A percentile compares a stretch with the other conserved stretches of the same genome.
Conservation (phyloP, 1,284 basidiomycete genomes). For the Ustilago nuda region DNA sequence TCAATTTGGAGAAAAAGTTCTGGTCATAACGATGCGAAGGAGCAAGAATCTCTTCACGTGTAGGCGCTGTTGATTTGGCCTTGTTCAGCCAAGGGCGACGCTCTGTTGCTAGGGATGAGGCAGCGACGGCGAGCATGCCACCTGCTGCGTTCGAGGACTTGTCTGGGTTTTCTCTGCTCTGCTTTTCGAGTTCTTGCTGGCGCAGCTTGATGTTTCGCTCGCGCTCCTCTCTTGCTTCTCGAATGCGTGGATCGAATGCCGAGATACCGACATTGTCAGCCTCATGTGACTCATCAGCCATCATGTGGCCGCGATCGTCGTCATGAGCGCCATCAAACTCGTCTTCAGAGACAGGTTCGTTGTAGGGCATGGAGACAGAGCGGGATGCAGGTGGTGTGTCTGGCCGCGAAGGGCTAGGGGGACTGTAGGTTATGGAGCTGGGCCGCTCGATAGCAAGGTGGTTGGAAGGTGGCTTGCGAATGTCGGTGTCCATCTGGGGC, state of each 20-base stretch:
- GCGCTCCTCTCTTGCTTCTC: slow-evolving; percentile 63
- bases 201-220: slow-evolving; percentile 64
- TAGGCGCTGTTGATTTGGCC: slow-evolving; percentile 32
- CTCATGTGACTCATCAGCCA: slow-evolving; percentile 62
- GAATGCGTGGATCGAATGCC: slow-evolving; percentile 63
- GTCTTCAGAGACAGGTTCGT: slow-evolving; percentile 68
- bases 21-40: slow-evolving; percentile 64
- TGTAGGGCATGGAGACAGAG: slow-evolving; percentile 46
- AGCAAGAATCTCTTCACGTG: slow-evolving; percentile 64
- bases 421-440: slow-evolving; percentile 33
- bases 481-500: slow-evolving; percentile 81
- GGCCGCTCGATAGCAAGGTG: slow-evolving; percentile 65
- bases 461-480: slow-evolving; percentile 56
- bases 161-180: slow-evolving; percentile 53
- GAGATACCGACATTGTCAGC: slow-evolving; percentile 65
- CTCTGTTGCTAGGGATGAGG: slow-evolving; percentile 27
- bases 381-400: slow-evolving; percentile 58
- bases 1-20: slow-evolving; percentile 66
- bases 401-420: slow-evolving; percentile 52
- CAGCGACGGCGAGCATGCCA: slow-evolving; percentile 50
- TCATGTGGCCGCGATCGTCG: slow-evolving; percentile 46
- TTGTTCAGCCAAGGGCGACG: slow-evolving; percentile 26
- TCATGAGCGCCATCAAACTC: slow-evolving; percentile 67
- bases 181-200: slow-evolving; percentile 64
- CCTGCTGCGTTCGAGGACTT: slow-evolving; percentile 41